A percentile compares a stretch with the other conserved stretches of the same genome.
Evolutionary conservation across 2,329 filamentous ascomycete genomes (phyloP).

Genomic region (Nannizzia gypsea): DNA sequence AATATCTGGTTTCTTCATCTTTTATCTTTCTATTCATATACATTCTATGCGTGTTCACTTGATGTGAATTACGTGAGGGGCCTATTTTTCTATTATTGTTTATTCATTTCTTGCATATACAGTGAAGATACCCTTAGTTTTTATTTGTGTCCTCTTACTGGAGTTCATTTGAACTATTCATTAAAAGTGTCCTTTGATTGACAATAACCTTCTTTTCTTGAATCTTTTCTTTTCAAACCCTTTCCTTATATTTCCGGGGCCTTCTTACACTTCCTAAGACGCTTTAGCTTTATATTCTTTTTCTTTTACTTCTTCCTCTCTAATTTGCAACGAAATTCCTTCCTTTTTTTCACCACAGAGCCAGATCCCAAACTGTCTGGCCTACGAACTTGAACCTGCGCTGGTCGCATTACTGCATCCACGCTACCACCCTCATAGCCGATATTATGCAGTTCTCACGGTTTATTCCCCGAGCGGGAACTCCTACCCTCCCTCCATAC

Average conservation of each 20-base stretch:
- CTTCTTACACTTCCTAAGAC: background rate
- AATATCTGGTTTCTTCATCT: background rate
- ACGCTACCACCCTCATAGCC: background rate
- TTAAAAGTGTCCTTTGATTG: background rate
- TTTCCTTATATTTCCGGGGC: background rate
- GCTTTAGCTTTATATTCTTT: background rate
- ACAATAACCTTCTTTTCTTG: background rate
- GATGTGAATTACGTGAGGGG: background rate
- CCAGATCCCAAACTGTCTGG: background rate
- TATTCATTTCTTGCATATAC: background rate
- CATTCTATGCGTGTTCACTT: background rate
- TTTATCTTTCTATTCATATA: background rate
- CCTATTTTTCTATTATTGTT: background rate
- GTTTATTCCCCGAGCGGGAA: constrained; percentile 14
- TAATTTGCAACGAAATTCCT: too few relatives aligned
- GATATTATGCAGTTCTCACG: constrained; percentile 24
- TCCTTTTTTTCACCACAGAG: background rate
- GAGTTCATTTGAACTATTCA: background rate
- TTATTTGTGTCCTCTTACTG: background rate
- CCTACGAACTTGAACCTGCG: background rate
- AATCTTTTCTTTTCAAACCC: background rate
- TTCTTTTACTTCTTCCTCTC: background rate
- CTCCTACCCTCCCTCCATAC: constrained; percentile 27
- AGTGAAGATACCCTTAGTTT: background rate
- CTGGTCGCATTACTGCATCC: constrained; percentile 3